These are phyloP conservation scores for Beauveria sp. DNA, from an alignment of 2,329 filamentous ascomycete species.

Conservation along the genomic window DNA sequence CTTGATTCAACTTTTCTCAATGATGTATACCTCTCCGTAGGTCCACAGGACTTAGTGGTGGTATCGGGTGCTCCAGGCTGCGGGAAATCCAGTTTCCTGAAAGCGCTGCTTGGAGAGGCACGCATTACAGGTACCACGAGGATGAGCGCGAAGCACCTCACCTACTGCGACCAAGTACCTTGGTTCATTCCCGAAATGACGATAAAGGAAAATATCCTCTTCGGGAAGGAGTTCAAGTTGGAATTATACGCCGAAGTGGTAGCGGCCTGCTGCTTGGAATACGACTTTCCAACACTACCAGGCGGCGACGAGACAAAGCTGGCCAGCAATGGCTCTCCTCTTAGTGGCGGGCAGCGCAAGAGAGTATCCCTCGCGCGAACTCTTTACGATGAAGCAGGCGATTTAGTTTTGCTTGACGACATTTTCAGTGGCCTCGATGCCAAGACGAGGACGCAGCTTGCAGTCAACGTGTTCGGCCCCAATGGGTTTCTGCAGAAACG, in stretches of 20 bases:
- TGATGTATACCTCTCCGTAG: too few species aligned
- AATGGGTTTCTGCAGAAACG: background rate
- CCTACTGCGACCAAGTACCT: background rate
- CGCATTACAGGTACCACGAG: too few species aligned
- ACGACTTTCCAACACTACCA: background rate
- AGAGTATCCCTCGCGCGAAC: background rate
- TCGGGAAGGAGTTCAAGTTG: background rate
- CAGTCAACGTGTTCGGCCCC: background rate
- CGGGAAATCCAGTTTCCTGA: too few species aligned
- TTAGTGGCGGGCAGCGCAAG: background rate
- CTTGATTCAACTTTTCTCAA: too few species aligned
- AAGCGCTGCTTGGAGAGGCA: too few species aligned
- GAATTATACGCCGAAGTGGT: background rate
- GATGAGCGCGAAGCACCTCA: too few species aligned
- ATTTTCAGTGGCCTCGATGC: background rate
- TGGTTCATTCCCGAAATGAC: background rate
- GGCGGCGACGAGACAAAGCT: background rate
- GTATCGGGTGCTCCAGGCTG: too few species aligned
- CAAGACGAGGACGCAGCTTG: background rate
- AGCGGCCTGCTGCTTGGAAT: background rate
- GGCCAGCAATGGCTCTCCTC: background rate
- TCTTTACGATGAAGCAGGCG: background rate
- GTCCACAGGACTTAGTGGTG: too few species aligned
- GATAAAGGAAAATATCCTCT: background rate
- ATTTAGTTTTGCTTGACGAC: background rate